A percentile compares a stretch with the other conserved stretches of the same genome.
Evolutionary conservation across 1,284 basidiomycete genomes (phyloP).

Genomic region (Mycena citricolor): DNA sequence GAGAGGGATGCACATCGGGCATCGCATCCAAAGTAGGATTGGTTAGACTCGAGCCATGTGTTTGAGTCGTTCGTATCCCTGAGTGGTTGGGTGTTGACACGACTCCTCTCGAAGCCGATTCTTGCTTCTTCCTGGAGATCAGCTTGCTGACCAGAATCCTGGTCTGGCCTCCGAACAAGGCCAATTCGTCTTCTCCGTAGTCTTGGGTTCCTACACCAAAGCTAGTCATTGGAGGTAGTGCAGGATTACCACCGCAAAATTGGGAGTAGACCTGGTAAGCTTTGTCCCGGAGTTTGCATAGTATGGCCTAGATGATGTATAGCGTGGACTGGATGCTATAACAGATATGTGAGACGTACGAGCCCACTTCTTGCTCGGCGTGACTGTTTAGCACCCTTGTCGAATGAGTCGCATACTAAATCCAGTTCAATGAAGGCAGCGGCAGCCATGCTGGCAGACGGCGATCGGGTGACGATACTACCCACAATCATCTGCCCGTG

Average conservation of each 20-base stretch:
- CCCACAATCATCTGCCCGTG: conserved; percentile 52
- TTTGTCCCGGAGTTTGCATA: conserved; percentile 47
- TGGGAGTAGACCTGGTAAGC: conserved; percentile 49
- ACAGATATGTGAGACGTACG: conserved; percentile 34
- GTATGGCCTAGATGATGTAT: conserved; percentile 39
- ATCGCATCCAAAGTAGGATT: conserved; percentile 24
- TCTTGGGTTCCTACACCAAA: conserved; percentile 42
- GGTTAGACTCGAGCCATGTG: conserved; percentile 15
- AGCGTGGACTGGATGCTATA: background rate
- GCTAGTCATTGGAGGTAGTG: conserved; percentile 34
- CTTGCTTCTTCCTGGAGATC: conserved; percentile 34
- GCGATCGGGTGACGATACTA: conserved; percentile 53
- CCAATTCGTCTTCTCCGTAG: conserved; percentile 60
- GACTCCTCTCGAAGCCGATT: too few relatives aligned
- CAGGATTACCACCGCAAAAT: conserved; percentile 38
- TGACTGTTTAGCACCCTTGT: conserved; percentile 46
- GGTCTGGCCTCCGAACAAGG: conserved; percentile 66
- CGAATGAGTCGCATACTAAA: conserved; percentile 54
- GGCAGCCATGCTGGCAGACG: conserved; percentile 56
- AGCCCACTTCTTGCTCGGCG: conserved; percentile 51
- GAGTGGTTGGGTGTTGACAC: conserved; percentile 6
- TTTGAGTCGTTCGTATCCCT: too few relatives aligned
- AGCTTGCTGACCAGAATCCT: conserved; percentile 54
- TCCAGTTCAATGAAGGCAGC: conserved; percentile 57
- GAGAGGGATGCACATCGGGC: conserved; percentile 60